These are phyloP conservation scores for Ophiostoma tasmaniense DNA, from an alignment of 2,329 filamentous ascomycete genomes.

Conservation along the genomic window DNA sequence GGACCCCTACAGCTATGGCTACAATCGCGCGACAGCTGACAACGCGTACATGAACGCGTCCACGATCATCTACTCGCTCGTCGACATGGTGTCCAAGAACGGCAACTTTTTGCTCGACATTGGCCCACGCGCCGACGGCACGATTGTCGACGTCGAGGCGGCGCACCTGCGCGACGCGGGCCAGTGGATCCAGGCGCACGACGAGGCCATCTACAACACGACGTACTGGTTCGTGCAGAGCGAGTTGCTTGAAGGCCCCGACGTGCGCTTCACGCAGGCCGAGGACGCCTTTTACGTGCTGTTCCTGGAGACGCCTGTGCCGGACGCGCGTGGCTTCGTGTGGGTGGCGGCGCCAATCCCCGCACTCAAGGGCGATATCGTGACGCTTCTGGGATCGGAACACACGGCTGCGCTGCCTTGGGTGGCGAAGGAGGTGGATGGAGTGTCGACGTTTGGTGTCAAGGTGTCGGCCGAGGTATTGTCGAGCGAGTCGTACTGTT, in stretches of 20 bases:
- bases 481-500: conserved; percentile 30
- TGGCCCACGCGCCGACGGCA: conserved; percentile 47
- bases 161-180: conserved; percentile 43
- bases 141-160: conserved; percentile 41
- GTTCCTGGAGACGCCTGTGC: conserved; percentile 25
- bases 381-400: conserved; percentile 31
- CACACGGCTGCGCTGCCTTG: conserved; percentile 25
- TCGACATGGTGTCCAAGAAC: conserved; percentile 47
- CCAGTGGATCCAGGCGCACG: conserved; percentile 29
- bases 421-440: background rate
- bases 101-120: conserved; percentile 50
- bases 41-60: conserved; percentile 44
- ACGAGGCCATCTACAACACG: conserved; percentile 49
- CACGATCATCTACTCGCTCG: conserved; percentile 38
- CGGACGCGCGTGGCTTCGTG: conserved; percentile 26
- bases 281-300: conserved; percentile 39
- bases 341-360: conserved; percentile 31
- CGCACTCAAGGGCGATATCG: conserved; percentile 32
- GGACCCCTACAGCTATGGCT: conserved; percentile 53
- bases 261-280: conserved; percentile 39
- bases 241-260: conserved; percentile 15
- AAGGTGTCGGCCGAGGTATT: conserved; percentile 26
- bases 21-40: conserved; percentile 45
- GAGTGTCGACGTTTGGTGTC: background rate
- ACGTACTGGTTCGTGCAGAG: conserved; percentile 41